Evolutionary conservation across 169 alveolate species (phyloP).

Genomic region (Cytauxzoon felis): DNA sequence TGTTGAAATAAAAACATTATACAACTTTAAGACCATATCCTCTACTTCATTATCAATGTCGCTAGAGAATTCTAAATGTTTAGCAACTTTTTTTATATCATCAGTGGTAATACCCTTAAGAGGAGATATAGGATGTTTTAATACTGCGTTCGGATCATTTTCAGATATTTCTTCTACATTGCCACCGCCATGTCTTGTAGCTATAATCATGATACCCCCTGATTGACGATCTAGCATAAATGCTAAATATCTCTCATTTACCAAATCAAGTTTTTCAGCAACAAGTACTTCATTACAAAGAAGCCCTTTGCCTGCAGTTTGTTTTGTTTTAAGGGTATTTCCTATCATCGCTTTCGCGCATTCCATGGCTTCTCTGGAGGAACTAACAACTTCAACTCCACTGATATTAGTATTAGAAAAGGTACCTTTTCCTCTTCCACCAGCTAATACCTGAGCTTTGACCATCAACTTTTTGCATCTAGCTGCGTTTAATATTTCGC

Average conservation of each 20-base stretch:
- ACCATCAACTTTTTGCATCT: conserved; percentile 64
- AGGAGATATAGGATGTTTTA: conserved; percentile 66
- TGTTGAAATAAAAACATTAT: conserved; percentile 77
- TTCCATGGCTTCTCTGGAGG: conserved; percentile 76
- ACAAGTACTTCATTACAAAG: conserved; percentile 79
- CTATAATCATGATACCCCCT: conserved; percentile 84
- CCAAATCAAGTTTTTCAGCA: conserved; percentile 76
- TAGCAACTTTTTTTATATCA: conserved; percentile 58
- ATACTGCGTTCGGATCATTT: conserved; percentile 74
- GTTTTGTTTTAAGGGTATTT: conserved; percentile 80
- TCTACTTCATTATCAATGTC: conserved; percentile 56
- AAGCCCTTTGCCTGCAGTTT: conserved; percentile 84
- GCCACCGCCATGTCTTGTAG: conserved; percentile 87
- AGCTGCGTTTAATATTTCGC: conserved; percentile 53
- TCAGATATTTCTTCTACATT: conserved; percentile 87
- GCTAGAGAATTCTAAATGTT: conserved; percentile 65
- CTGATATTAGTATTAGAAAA: conserved; percentile 78
- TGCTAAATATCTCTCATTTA: conserved; percentile 88
- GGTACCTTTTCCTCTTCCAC: conserved; percentile 89
- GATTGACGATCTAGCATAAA: conserved; percentile 86
- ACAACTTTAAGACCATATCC: conserved; percentile 61
- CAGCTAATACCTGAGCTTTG: conserved; percentile 85
- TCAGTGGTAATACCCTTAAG: conserved; percentile 75
- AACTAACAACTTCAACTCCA: conserved; percentile 83
- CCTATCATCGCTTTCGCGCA: conserved; percentile 84